These are phyloP conservation scores for Trypanosomatidae sp. DNA, from an alignment of 208 protist genomes.

Conservation along the genomic window DNA sequence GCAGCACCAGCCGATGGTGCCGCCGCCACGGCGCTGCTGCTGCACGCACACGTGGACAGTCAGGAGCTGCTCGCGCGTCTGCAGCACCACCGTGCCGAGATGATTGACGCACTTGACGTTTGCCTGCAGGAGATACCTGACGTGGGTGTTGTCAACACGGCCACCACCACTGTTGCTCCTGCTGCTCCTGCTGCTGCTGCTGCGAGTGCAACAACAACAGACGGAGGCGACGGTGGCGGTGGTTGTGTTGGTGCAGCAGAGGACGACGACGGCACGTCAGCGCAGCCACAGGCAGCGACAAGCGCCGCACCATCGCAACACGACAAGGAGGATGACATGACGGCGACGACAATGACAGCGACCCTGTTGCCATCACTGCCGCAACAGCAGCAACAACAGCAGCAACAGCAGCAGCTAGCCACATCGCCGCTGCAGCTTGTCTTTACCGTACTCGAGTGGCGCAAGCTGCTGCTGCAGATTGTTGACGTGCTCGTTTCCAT, in stretches of 20 bases:
- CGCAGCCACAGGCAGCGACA: not conserved
- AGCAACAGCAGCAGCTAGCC: not conserved
- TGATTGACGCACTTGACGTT: constrained; percentile 69
- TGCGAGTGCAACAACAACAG: not conserved
- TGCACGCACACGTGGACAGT: not conserved
- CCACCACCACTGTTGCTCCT: not conserved
- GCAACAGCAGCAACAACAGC: constrained; percentile 1
- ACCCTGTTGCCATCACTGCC: not conserved
- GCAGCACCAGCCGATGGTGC: not conserved
- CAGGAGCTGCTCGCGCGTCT: constrained; percentile 6
- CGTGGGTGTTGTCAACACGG: not conserved
- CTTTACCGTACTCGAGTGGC: constrained; percentile 23
- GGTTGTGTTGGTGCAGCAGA: no score
- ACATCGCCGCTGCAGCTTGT: constrained; percentile 2
- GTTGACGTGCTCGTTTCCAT: constrained; percentile 38
- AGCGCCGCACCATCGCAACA: constrained; percentile 1
- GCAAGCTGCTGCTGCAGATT: constrained; percentile 24
- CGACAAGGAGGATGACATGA: constrained; percentile 2
- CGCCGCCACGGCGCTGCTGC: not conserved
- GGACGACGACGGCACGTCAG: not conserved
- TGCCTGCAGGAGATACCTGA: constrained; percentile 60
- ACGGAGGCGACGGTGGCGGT: no score
- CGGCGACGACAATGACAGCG: constrained; percentile 1
- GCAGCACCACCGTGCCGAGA: constrained; percentile 35
- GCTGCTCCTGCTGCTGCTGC: not conserved